Evolutionary conservation across 2,329 filamentous ascomycete species (phyloP), one percentile per base, ranked within the genome.

Genomic region (Rugonectria rugulosa): DNA sequence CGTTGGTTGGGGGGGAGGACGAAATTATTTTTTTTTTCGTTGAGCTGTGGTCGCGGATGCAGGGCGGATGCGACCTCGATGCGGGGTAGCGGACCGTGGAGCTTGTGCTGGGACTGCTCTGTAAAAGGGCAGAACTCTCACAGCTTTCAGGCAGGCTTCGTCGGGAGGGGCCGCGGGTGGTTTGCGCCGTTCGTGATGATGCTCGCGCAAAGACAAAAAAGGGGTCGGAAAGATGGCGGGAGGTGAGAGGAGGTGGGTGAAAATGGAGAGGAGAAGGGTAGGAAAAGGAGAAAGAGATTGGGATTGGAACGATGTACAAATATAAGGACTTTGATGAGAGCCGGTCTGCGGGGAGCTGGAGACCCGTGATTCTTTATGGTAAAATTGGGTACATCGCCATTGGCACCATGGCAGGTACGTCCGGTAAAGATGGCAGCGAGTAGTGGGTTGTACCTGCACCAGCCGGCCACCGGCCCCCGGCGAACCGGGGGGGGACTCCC

Each of bases 41-140:
- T 63, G 56, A 48, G 57, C 34, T 44, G 51, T 38, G 51, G 43
- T 49, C 53, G 53, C 53, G 47, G 49, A 42, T 63, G 56, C 51
- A 56, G 48, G 63, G 57, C 51, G 60, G 43, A 38, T 66, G 60
- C 56, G 54, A 64, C 55, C 45, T 65, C 57, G 55, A 62, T 62
- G 65, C 54, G 65, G 65, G 65, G 65, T 63, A 67, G 63, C 57
- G 65, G 46, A 54, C 65, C 65, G 65, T 63, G 57, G 52, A 67
- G 65, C 65, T 62, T 60, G 55, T 64, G 53, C 48, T 49, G 62
- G 63, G 50, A 64, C 63, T 68, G 65, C 65, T 64, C 57, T 45
- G 54, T 45, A 42, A 55, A 55, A 12, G 43, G 59, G 60, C 65
- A 66, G 60, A 47, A 57, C 62, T 65, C 48, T 59, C 51, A 60